Percentiles rank a stretch among this genome's conserved stretches.
Conservation (phyloP, 1,139 yeast genomes). For the Magnusiomyces tetraspermus region DNA sequence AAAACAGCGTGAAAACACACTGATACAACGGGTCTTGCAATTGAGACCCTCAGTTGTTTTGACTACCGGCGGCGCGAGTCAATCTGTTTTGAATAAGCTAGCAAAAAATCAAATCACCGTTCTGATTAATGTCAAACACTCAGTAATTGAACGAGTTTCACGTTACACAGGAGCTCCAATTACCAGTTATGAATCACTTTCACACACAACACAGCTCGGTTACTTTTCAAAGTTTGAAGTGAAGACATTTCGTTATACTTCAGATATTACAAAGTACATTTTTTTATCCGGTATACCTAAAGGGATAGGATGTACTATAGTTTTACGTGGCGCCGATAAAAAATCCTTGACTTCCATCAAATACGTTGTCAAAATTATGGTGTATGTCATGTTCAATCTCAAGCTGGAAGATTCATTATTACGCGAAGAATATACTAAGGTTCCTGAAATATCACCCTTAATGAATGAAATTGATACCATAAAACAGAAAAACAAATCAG, state of each 20-base stretch:
- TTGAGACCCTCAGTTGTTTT: conserved; percentile 72
- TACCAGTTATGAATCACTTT: conserved; percentile 54
- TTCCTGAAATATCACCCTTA: conserved; percentile 30
- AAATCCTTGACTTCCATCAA: conserved; percentile 58
- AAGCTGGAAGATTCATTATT: conserved; percentile 74
- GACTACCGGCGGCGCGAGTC: conserved; percentile 75
- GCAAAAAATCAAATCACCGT: conserved; percentile 75
- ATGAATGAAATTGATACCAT: conserved; percentile 3
- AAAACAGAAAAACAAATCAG: neutral
- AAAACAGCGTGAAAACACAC: conserved; percentile 68
- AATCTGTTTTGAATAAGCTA: conserved; percentile 64
- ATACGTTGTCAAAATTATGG: conserved; percentile 69
- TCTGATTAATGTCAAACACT: conserved; percentile 69
- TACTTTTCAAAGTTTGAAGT: conserved; percentile 65
- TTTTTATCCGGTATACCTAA: conserved; percentile 70
- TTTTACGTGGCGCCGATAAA: conserved; percentile 63
- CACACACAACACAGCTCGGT: conserved; percentile 57
- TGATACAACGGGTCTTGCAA: conserved; percentile 69
- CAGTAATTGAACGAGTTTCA: conserved; percentile 71
- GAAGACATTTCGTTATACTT: conserved; percentile 46
- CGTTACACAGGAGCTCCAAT: conserved; percentile 79
- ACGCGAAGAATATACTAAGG: conserved; percentile 57
- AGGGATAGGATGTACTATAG: conserved; percentile 70
- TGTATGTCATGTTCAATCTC: conserved; percentile 65
- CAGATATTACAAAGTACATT: conserved; percentile 58